A percentile compares a stretch with the other conserved stretches of the same genome.
Conservation (phyloP, 108 stramenopile genomes). For the Schizochytrium sp. region DNA sequence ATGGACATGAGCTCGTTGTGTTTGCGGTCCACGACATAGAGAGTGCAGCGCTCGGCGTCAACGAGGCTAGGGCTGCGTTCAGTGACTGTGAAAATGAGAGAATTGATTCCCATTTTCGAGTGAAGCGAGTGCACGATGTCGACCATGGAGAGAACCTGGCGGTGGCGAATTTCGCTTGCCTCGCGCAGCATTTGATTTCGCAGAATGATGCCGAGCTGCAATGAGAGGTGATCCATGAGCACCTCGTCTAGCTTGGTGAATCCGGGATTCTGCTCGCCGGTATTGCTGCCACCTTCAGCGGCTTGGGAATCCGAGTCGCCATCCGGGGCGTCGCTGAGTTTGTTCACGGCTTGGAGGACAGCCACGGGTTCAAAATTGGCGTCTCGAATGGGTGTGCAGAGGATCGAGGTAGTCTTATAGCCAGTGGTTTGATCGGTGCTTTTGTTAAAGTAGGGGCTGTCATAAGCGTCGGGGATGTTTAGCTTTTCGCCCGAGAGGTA, state of each 20-base stretch:
- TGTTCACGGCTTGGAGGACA: slow-evolving; percentile 39
- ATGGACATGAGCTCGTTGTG: slow-evolving; percentile 31
- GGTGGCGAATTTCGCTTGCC: background rate
- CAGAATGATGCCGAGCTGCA: slow-evolving; percentile 25
- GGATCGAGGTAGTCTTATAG: slow-evolving; percentile 44
- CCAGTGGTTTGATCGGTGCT: slow-evolving; percentile 37
- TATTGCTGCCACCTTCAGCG: background rate
- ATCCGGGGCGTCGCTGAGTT: background rate
- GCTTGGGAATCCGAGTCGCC: background rate
- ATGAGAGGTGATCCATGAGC: slow-evolving; percentile 19
- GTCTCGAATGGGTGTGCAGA: slow-evolving; percentile 36
- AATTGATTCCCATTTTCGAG: slow-evolving; percentile 37
- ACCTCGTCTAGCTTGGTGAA: slow-evolving; percentile 23
- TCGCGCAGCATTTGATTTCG: slow-evolving; percentile 10
- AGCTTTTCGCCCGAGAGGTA: slow-evolving; percentile 23
- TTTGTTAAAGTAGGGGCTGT: slow-evolving; percentile 26
- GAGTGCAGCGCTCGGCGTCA: slow-evolving; percentile 37
- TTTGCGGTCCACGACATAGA: slow-evolving; percentile 31
- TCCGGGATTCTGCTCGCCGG: background rate
- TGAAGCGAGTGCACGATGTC: slow-evolving; percentile 39
- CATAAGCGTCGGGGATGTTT: slow-evolving; percentile 40
- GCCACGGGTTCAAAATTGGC: slow-evolving; percentile 21
- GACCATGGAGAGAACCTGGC: background rate
- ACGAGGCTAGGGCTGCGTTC: slow-evolving; percentile 31
- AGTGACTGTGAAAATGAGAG: slow-evolving; percentile 37